Evolutionary conservation across 1,284 basidiomycete genomes (phyloP).

Genomic region (Lignosus rhinocerotis): DNA sequence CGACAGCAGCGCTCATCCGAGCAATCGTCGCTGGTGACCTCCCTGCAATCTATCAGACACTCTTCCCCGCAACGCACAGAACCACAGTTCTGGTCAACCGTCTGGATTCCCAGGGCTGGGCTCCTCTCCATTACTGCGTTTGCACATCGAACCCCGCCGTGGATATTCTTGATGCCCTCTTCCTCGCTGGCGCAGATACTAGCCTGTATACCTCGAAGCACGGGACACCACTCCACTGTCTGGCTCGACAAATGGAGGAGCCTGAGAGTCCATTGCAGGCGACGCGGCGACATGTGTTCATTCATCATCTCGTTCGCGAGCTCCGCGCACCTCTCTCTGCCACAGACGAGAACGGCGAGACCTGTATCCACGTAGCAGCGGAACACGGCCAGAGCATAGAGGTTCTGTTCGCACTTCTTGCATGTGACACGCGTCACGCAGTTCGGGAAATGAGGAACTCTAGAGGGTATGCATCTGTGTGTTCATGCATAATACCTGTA

Average conservation of each 20-base stretch:
- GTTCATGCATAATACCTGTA: not conserved
- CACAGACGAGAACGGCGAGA: slow-evolving; percentile 82
- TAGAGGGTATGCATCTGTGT: slow-evolving; percentile 52
- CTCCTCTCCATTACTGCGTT: slow-evolving; percentile 68
- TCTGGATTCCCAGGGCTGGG: slow-evolving; percentile 67
- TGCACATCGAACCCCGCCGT: slow-evolving; percentile 55
- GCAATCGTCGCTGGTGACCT: slow-evolving; percentile 19
- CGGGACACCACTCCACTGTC: slow-evolving; percentile 68
- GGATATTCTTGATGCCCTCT: slow-evolving; percentile 64
- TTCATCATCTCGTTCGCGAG: slow-evolving; percentile 65
- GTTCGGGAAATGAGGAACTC: slow-evolving; percentile 63
- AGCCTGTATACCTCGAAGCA: slow-evolving; percentile 67
- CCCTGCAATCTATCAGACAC: slow-evolving; percentile 33
- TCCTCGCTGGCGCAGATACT: slow-evolving; percentile 71
- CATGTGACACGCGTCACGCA: slow-evolving; percentile 56
- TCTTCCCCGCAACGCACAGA: slow-evolving; percentile 19
- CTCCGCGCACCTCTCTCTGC: slow-evolving; percentile 66
- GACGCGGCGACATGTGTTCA: slow-evolving; percentile 52
- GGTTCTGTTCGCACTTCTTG: slow-evolving; percentile 59
- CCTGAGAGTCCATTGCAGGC: slow-evolving; percentile 39
- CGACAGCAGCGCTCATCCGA: slow-evolving; percentile 32
- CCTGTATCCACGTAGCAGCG: slow-evolving; percentile 92
- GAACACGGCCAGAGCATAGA: slow-evolving; percentile 79
- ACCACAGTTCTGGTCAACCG: slow-evolving; percentile 45
- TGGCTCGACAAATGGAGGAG: slow-evolving; percentile 53